Conservation (phyloP, 2,329 filamentous ascomycete species). For the Colletotrichum musae region DNA sequence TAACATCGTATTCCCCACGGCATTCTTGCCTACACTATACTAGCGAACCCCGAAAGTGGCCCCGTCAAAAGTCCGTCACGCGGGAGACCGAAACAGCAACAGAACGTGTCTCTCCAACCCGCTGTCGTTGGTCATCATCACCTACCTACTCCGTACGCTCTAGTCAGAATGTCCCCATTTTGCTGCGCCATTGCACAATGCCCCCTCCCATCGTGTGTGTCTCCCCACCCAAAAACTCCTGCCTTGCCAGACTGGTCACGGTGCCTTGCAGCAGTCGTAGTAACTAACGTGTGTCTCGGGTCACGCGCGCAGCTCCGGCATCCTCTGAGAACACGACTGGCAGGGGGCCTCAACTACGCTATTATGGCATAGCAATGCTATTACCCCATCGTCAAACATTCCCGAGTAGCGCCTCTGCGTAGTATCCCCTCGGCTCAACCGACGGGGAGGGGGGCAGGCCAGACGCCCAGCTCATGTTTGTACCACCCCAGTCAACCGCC, state of each 20-base stretch:
- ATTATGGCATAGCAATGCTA: not conserved
- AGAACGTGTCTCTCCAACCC: not conserved
- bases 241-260: constrained; percentile 3
- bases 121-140: not conserved
- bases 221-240: not conserved
- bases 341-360: not conserved
- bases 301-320: constrained; percentile 24
- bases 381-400: not conserved
- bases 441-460: not conserved
- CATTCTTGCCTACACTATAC: no score
- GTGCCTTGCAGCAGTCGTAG: constrained; percentile 13
- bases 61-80: not conserved
- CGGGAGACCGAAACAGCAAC: not conserved
- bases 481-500: not conserved
- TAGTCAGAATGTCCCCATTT: constrained; percentile 16
- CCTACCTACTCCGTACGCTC: no score
- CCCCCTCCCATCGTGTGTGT: no score
- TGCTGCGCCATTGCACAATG: constrained; percentile 11
- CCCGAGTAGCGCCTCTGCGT: not conserved
- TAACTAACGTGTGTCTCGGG: constrained; percentile 15
- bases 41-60: no score
- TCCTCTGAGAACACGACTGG: not conserved
- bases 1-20: no score
- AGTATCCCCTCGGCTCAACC: not conserved
- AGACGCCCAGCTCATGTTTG: not conserved